Evolutionary conservation across 306 rosid species (phyloP).

Genomic region (Fragaria vesca): DNA sequence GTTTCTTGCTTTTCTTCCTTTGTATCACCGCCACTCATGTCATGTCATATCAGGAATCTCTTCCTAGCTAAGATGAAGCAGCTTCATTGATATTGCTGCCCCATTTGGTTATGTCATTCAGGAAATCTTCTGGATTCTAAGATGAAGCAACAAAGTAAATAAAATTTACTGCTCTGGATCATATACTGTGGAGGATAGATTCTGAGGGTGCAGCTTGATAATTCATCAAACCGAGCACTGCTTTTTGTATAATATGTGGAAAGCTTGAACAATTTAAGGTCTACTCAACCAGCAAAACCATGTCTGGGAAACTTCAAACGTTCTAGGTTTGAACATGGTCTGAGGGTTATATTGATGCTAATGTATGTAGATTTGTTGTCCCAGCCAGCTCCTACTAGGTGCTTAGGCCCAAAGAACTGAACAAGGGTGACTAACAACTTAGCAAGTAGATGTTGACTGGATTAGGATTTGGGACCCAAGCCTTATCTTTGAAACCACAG

Average conservation of each 20-base stretch:
- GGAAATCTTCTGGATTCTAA: not conserved
- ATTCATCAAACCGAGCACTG: not conserved
- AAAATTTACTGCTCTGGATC: not conserved
- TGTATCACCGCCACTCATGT: not conserved
- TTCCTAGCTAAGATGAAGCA: not conserved
- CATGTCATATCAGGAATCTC: not conserved
- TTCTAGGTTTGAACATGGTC: not conserved
- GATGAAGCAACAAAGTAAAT: not conserved
- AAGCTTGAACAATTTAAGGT: not conserved
- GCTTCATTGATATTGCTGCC: not conserved
- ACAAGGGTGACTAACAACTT: not conserved
- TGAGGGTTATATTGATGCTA: not conserved
- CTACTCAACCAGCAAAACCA: not conserved
- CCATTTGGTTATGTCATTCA: not conserved
- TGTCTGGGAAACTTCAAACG: not conserved
- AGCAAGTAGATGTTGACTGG: not conserved
- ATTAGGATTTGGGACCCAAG: conserved; percentile 16
- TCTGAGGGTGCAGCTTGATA: not conserved
- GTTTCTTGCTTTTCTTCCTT: not conserved
- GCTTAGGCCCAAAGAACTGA: not conserved
- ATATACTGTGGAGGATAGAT: not conserved
- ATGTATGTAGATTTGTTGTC: not conserved
- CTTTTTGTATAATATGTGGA: not conserved
- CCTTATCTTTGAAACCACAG: conserved; percentile 14
- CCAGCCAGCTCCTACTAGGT: not conserved